Percentiles rank a stretch among this genome's conserved stretches.
These are phyloP conservation scores for Peniophora sp. DNA, from an alignment of 1,284 basidiomycete genomes.

Conservation along the genomic window DNA sequence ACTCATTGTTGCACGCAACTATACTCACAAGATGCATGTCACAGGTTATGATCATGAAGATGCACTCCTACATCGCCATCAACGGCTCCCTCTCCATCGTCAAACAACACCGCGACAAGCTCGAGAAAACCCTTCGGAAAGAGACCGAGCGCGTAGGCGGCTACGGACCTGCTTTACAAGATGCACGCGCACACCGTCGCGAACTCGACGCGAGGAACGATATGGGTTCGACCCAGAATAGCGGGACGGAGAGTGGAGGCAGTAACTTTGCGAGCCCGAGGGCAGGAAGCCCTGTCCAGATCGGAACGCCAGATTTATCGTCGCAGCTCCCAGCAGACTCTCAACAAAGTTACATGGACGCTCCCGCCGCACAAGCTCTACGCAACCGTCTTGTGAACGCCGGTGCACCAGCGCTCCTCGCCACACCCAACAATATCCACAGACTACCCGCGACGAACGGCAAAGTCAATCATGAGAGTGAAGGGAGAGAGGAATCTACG, in stretches of 20 bases:
- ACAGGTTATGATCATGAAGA: slow-evolving; percentile 89
- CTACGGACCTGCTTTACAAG: slow-evolving; percentile 48
- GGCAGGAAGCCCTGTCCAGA: slow-evolving; percentile 6
- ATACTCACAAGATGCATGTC: slow-evolving; percentile 3
- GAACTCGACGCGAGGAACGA: slow-evolving; percentile 23
- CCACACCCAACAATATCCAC: not conserved
- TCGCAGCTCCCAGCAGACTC: slow-evolving; percentile 28
- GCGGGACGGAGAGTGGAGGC: not conserved
- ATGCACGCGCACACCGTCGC: slow-evolving; percentile 34
- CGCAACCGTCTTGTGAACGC: slow-evolving; percentile 41
- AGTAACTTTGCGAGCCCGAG: not conserved
- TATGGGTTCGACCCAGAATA: slow-evolving; percentile 6
- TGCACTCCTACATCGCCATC: slow-evolving; percentile 90
- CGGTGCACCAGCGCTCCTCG: too few species aligned
- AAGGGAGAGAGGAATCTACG: slow-evolving; percentile 1
- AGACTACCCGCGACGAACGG: slow-evolving; percentile 16
- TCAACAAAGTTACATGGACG: slow-evolving; percentile 44
- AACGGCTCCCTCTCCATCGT: slow-evolving; percentile 80
- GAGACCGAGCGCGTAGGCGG: slow-evolving; percentile 50
- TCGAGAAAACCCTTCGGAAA: slow-evolving; percentile 37
- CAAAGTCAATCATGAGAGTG: not conserved
- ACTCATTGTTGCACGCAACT: not conserved
- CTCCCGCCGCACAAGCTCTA: slow-evolving; percentile 40
- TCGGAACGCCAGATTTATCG: slow-evolving; percentile 21
- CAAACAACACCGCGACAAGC: slow-evolving; percentile 32